Conservation (phyloP, 805 yeast species). For the Yamadazyma paraphyllophila region DNA sequence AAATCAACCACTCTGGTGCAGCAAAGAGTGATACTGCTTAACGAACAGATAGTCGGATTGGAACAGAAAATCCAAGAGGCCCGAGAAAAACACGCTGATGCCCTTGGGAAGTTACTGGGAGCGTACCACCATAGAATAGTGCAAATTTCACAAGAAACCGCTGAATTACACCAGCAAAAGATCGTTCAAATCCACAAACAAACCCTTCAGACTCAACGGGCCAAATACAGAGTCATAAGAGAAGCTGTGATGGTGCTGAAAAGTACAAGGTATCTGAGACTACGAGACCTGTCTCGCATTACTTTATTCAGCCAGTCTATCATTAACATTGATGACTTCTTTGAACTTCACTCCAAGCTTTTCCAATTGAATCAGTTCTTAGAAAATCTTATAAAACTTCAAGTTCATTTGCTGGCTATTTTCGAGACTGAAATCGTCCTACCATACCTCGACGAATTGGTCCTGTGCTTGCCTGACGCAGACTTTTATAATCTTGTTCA, state of each 20-base stretch:
- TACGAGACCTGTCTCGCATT: slow-evolving; percentile 1
- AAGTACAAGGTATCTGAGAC: slow-evolving; percentile 4
- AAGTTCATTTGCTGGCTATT: slow-evolving; percentile 18
- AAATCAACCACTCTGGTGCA: slow-evolving; percentile 10
- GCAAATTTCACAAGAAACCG: not conserved
- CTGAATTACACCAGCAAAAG: slow-evolving; percentile 9
- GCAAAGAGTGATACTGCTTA: slow-evolving; percentile 14
- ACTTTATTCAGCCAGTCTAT: slow-evolving; percentile 27
- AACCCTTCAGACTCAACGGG: slow-evolving; percentile 20
- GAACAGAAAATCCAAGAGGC: slow-evolving; percentile 8
- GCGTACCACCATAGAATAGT: not conserved
- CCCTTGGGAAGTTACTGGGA: not conserved
- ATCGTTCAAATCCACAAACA: slow-evolving; percentile 24
- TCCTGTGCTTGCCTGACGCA: slow-evolving; percentile 20
- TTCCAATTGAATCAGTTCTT: slow-evolving; percentile 29
- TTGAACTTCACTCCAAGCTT: slow-evolving; percentile 22
- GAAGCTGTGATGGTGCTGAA: slow-evolving; percentile 21
- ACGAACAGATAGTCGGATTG: slow-evolving; percentile 12
- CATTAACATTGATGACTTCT: slow-evolving; percentile 24
- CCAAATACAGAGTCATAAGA: slow-evolving; percentile 24
- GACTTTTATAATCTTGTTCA: slow-evolving; percentile 29
- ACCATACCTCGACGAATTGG: slow-evolving; percentile 27
- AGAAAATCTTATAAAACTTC: slow-evolving; percentile 27
- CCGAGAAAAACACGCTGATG: not conserved
- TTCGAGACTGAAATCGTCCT: slow-evolving; percentile 17